Evolutionary conservation across 2,329 filamentous ascomycete species (phyloP).

Genomic region (Talaromyces sp.): DNA sequence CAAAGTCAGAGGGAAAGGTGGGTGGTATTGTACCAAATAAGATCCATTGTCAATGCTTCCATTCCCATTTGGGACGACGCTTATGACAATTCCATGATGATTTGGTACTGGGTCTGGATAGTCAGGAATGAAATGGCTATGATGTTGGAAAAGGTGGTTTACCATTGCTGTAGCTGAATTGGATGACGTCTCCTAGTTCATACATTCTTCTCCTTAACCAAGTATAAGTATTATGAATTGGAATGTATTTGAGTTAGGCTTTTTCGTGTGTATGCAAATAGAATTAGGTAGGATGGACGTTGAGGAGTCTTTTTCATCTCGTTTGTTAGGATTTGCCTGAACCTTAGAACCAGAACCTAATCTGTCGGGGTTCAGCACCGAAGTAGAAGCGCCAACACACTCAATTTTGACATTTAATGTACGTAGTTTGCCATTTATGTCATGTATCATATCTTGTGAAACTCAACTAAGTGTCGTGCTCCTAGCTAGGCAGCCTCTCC

Average conservation of each 20-base stretch:
- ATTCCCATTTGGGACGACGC: conserved; percentile 5
- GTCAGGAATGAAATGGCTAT: not conserved
- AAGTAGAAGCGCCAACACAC: not conserved
- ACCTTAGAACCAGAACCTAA: not conserved
- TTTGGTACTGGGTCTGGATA: not conserved
- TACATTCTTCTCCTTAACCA: not conserved
- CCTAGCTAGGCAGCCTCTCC: not conserved
- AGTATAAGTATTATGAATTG: too few relatives aligned
- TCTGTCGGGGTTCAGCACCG: not conserved
- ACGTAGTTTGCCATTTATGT: not conserved
- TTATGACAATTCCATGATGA: conserved; percentile 16
- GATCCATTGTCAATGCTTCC: conserved; percentile 8
- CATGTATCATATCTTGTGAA: too few relatives aligned
- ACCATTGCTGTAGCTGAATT: conserved; percentile 15
- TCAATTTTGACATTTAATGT: not conserved
- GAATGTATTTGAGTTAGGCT: too few relatives aligned
- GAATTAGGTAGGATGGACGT: too few relatives aligned
- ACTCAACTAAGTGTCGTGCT: too few relatives aligned
- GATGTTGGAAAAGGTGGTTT: not conserved
- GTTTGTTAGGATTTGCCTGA: too few relatives aligned
- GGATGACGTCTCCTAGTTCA: conserved; percentile 12
- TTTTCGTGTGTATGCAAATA: too few relatives aligned
- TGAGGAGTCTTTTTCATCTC: too few relatives aligned
- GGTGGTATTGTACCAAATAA: conserved; percentile 7
- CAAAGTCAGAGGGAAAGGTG: not conserved